phyloP scores from a whole-genome alignment of 2,329 filamentous ascomycete genomes.

The Aspergillus hiratsukae region DNA sequence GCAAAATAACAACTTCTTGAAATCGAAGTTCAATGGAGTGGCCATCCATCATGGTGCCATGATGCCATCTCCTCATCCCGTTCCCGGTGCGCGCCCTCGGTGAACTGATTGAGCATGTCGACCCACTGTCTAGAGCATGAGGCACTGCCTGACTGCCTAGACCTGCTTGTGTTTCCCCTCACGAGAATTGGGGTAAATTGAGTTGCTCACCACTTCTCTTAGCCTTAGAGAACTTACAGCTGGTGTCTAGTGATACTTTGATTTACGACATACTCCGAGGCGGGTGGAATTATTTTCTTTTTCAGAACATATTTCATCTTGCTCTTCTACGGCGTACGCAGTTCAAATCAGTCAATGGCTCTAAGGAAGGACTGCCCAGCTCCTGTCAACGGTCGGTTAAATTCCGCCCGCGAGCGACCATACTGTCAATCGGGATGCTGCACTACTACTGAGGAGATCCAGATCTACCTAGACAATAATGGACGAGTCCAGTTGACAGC shows the following conservation, averaged over 20 bases:
- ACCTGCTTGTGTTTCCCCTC: conserved; percentile 22
- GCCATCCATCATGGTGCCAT: background rate
- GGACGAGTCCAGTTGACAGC: background rate
- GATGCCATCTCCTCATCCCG: background rate
- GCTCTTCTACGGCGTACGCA: background rate
- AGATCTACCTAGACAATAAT: background rate
- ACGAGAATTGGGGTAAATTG: conserved; percentile 27
- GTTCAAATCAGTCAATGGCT: background rate
- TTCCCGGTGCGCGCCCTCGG: conserved; percentile 9
- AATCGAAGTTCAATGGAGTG: background rate
- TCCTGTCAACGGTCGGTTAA: background rate
- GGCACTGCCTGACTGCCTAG: conserved; percentile 1
- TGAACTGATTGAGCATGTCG: conserved; percentile 16
- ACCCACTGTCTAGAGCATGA: conserved; percentile 11
- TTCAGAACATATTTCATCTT: background rate
- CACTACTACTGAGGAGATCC: background rate
- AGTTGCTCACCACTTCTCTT: background rate
- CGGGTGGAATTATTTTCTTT: background rate
- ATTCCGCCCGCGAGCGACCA: background rate
- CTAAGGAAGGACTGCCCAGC: background rate
- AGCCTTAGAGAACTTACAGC: background rate
- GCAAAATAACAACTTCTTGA: background rate
- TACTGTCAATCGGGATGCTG: background rate
- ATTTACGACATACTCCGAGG: too few relatives aligned
- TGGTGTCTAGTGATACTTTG: background rate